Conservation (phyloP, 805 yeast genomes). For the Kodamaea kaohsiungensis region DNA sequence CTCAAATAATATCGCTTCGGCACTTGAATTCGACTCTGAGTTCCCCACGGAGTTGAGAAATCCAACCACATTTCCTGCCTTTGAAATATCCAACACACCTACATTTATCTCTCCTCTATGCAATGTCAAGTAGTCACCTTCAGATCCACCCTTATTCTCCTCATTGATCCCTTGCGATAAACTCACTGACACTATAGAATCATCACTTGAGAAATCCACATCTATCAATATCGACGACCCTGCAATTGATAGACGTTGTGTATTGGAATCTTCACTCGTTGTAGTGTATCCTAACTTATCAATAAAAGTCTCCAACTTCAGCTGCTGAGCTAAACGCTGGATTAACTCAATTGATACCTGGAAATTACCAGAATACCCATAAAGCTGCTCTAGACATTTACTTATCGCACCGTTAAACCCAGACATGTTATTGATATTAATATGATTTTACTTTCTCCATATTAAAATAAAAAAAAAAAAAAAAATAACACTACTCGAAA, state of each 20-base stretch:
- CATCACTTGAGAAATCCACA: slow-evolving; percentile 34
- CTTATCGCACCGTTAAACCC: slow-evolving; percentile 21
- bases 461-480: too few relatives aligned
- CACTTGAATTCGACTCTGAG: slow-evolving; percentile 13
- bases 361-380: slow-evolving; percentile 33
- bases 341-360: slow-evolving; percentile 36
- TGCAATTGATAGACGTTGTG: slow-evolving; percentile 41
- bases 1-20: slow-evolving; percentile 30
- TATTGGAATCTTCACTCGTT: slow-evolving; percentile 11
- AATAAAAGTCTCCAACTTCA: slow-evolving; percentile 42
- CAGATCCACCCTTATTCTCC: not conserved
- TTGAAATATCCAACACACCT: slow-evolving; percentile 6
- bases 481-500: too few relatives aligned
- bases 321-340: slow-evolving; percentile 40
- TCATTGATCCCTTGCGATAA: slow-evolving; percentile 32
- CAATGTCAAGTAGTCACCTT: not conserved
- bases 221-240: slow-evolving; percentile 42
- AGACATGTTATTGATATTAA: slow-evolving; percentile 7
- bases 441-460: too few relatives aligned
- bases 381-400: slow-evolving; percentile 26
- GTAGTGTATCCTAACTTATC: slow-evolving; percentile 35
- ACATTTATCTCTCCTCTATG: slow-evolving; percentile 8
- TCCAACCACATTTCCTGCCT: slow-evolving; percentile 11
- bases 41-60: slow-evolving; percentile 16
- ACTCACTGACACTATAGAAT: slow-evolving; percentile 27